Evolutionary conservation across 805 yeast species (phyloP), one percentile per base, ranked within the genome.

Genomic region (Peterozyma toletana): DNA sequence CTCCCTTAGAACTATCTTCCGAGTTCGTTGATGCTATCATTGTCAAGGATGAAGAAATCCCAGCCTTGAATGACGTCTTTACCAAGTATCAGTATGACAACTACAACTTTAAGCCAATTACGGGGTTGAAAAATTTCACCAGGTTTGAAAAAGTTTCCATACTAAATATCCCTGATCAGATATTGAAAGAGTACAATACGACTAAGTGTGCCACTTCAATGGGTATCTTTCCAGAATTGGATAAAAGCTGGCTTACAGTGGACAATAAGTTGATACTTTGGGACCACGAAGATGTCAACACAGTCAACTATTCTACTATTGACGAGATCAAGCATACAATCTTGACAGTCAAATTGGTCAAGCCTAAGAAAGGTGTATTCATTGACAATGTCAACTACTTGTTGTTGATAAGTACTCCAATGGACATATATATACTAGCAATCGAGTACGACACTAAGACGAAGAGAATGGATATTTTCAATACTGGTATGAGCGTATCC

Each of bases 231-330:
- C 77, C 90, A 0, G 89, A 84, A 46, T 73, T 93, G 30, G 76
- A 78, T 48, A 77, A 95, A 47, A 79, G 90, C 11, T 93, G 97
- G 96, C 73, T 91, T 30, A 78, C 84, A 3, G 77, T 82, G 30
- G 97, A 88, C 56, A 83, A 83, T 58, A 83, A 84, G 53, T 68
- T 91, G 53, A 76, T 85, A 31, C 70, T 95, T 18, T 93, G 98
- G 98, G 83, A 89, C 59, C 79, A 83, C 56, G 73, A 76, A 17
- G 62, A 72, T 27, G 15, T 40, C 13, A 37, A 17, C 30, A 36
- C 21, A 18, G 44, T 43, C 15, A 91, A 84, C 47, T 86, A 80
- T 56, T 80, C 81, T 53, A 78, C 88, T 9, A 84, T 91, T 41
- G 97, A 88, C 58, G 95, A 84, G 50, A 75, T 89, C 49, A 73